Evolutionary conservation across 805 yeast species (phyloP).

Genomic region (Saccharomycopsis sp.): DNA sequence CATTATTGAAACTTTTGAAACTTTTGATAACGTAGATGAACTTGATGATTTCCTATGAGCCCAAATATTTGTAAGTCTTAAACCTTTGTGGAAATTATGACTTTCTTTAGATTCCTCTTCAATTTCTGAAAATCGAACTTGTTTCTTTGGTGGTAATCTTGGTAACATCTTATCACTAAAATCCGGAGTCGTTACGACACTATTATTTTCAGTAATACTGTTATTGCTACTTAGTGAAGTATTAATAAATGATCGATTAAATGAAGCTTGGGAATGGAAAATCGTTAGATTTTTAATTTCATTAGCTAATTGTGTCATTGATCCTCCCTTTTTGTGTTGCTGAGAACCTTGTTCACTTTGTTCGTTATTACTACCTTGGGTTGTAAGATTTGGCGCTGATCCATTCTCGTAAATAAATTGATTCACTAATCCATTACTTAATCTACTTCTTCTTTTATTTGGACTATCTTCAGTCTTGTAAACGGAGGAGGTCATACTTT

Average conservation of each 20-base stretch:
- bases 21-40: conserved; percentile 1
- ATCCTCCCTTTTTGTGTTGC: too few species aligned
- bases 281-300: too few species aligned
- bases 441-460: too few species aligned
- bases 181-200: not conserved
- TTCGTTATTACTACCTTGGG: not conserved
- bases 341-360: too few species aligned
- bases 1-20: conserved; percentile 1
- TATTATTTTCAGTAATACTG: not conserved
- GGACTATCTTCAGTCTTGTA: too few species aligned
- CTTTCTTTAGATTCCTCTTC: not conserved
- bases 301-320: too few species aligned
- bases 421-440: too few species aligned
- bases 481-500: too few species aligned
- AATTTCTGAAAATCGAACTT: conserved; percentile 12
- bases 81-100: not conserved
- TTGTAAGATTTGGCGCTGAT: not conserved
- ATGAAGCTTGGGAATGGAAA: too few species aligned
- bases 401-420: too few species aligned
- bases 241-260: too few species aligned
- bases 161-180: conserved; percentile 9
- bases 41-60: conserved; percentile 1
- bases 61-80: not conserved
- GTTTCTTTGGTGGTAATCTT: conserved; percentile 14
- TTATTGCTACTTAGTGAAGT: too few species aligned